Evolutionary conservation across 192 early-diverging fungal genomes (phyloP), one percentile per base, ranked within the genome.

Genomic region (Mortierella hygrophila): DNA sequence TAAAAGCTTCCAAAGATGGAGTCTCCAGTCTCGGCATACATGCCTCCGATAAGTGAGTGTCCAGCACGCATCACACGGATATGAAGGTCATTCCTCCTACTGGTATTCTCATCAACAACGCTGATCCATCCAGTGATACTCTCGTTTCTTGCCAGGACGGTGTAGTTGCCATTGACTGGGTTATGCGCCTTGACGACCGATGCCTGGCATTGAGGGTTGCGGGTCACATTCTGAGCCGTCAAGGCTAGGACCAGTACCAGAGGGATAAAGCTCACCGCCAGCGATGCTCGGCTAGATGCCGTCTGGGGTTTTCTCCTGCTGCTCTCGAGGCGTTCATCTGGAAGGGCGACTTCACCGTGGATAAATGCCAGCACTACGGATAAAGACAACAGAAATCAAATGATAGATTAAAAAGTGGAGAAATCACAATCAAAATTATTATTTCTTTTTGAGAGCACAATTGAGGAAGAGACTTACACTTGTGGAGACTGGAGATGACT

Each of bases 41-140:
- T 88, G n/a, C 96, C 97, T 40, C 97, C 97, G 47, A 98, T 91
- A 54, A 98, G 86, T 42, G 96, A 97, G 81, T 98, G 96, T 37
- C 97, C 97, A 81, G 93, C 94, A 77, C 97, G 95, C 89, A 98
- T 89, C 37, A 97, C 63, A 6, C 94, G 92, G 54, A 96, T 87
- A 40, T 91, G 88, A 47, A 87, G 89, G 74, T 94, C 89, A 60
- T 90, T 73, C 32, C 88, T 76, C 29, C 60, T 60, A 42, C 90
- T 87, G 52, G 89, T 90, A 20, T 87, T 79, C 68, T 93, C 91
- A 23, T 94, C 86, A 23, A 94, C 89, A 7, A 95, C 93, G 32
- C 92, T 92, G 37, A 98, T 88, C 94, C 94, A 97, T 7, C 97
- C 97, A 0, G 96, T 97, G 54, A 91, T 79, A 11, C 95, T 96